Percentiles rank a stretch among this genome's conserved stretches.
Conservation (phyloP, 148 eudicot species). For the Pouteria glomerata region DNA sequence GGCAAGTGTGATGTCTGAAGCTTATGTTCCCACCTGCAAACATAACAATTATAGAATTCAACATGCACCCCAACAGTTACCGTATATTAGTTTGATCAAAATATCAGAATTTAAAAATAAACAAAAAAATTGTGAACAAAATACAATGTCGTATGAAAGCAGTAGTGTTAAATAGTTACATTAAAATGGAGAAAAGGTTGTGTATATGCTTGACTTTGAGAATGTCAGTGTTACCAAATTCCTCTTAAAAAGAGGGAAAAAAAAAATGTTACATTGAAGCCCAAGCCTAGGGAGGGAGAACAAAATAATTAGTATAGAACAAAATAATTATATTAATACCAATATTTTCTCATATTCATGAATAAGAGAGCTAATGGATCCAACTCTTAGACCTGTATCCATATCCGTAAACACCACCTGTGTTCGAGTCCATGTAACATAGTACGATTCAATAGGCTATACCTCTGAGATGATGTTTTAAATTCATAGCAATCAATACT, state of each 20-base stretch:
- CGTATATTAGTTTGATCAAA: not conserved
- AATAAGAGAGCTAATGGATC: too few species aligned
- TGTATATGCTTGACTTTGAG: not conserved
- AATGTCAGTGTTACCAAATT: not conserved
- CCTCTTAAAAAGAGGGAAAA: not conserved
- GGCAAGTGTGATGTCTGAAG: conserved; percentile 88
- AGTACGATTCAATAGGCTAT: too few species aligned
- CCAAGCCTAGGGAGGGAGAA: too few species aligned
- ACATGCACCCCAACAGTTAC: not conserved
- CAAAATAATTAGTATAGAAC: too few species aligned
- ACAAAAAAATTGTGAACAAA: not conserved
- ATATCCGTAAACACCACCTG: too few species aligned
- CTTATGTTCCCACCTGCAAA: conserved; percentile 88
- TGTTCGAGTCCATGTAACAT: too few species aligned
- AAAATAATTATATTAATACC: too few species aligned
- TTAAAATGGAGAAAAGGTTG: not conserved
- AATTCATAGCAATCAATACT: too few species aligned
- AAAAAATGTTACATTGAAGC: too few species aligned
- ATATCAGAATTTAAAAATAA: not conserved
- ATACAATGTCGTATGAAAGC: not conserved
- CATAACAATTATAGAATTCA: not conserved
- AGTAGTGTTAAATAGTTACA: not conserved
- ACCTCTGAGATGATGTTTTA: too few species aligned
- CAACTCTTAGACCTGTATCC: too few species aligned
- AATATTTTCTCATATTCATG: too few species aligned